Evolutionary conservation across 148 eudicot genomes (phyloP).

Genomic region (Bassia scoparia): DNA sequence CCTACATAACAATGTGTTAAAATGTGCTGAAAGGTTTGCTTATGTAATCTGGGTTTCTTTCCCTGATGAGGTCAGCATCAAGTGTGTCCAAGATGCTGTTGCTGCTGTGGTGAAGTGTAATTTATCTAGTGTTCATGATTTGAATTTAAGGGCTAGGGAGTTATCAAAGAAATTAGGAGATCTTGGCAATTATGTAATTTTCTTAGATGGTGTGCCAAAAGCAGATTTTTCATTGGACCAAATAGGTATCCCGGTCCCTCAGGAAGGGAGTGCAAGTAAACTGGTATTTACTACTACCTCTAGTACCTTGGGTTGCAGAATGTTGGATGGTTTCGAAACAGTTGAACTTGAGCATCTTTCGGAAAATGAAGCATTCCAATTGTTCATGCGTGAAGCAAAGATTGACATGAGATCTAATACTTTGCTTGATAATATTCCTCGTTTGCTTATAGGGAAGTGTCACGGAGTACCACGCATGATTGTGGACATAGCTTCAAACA

Average conservation of each 20-base stretch:
- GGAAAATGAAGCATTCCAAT: constrained; percentile 1
- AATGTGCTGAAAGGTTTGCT: constrained; percentile 12
- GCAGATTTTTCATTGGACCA: not conserved
- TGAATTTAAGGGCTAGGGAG: constrained; percentile 3
- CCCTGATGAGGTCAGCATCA: constrained; percentile 2
- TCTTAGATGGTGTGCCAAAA: constrained; percentile 21
- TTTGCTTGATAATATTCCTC: not conserved
- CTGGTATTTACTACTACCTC: constrained; percentile 13
- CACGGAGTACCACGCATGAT: constrained; percentile 15
- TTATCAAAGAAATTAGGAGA: not conserved
- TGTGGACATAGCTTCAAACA: constrained; percentile 5
- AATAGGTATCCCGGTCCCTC: constrained; percentile 14
- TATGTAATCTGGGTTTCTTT: constrained; percentile 20
- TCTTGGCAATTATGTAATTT: constrained; percentile 12
- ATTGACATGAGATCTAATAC: not conserved
- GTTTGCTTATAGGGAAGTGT: constrained; percentile 2
- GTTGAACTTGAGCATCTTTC: constrained; percentile 10
- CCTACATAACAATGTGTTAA: constrained; percentile 9
- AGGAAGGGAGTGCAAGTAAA: constrained; percentile 22
- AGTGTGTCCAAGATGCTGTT: constrained; percentile 18
- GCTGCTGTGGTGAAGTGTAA: constrained; percentile 15
- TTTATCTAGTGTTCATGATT: constrained; percentile 9
- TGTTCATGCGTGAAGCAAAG: constrained; percentile 15
- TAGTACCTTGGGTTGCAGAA: not conserved
- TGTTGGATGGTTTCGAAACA: not conserved